Conservation (phyloP, 768 basidiomycete genomes). For the Mycena filopes region DNA sequence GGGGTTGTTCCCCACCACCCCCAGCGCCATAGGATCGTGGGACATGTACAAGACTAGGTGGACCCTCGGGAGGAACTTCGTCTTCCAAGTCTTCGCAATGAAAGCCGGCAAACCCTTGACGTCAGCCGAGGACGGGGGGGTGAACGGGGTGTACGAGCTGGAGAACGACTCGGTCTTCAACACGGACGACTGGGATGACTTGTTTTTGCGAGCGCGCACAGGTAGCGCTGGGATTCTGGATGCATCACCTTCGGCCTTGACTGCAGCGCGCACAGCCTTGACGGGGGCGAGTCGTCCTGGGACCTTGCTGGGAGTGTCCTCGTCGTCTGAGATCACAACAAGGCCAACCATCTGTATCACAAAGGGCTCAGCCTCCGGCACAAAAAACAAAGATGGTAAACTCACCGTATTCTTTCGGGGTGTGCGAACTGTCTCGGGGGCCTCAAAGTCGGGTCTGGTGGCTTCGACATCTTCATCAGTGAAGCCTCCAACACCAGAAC, state of each 20-base stretch:
- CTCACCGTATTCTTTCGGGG: not conserved
- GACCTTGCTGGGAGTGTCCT: conserved; percentile 1
- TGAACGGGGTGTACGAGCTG: too few species aligned
- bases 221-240: too few species aligned
- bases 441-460: not conserved
- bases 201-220: not conserved
- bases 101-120: conserved; percentile 1
- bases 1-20: not conserved
- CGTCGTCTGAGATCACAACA: not conserved
- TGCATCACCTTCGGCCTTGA: too few species aligned
- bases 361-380: not conserved
- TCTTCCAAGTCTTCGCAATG: not conserved
- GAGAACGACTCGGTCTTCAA: too few species aligned
- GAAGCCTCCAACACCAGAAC: not conserved
- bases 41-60: not conserved
- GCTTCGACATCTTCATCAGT: not conserved
- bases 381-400: not conserved
- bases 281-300: too few species aligned
- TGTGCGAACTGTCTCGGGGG: not conserved
- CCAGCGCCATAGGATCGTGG: not conserved
- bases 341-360: not conserved
- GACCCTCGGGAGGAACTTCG: not conserved
- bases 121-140: not conserved
- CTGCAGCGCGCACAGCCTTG: too few species aligned
- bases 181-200: too few species aligned